These are phyloP conservation scores for Gloeostereum incarnatum DNA, from an alignment of 768 basidiomycete species.

Conservation along the genomic window DNA sequence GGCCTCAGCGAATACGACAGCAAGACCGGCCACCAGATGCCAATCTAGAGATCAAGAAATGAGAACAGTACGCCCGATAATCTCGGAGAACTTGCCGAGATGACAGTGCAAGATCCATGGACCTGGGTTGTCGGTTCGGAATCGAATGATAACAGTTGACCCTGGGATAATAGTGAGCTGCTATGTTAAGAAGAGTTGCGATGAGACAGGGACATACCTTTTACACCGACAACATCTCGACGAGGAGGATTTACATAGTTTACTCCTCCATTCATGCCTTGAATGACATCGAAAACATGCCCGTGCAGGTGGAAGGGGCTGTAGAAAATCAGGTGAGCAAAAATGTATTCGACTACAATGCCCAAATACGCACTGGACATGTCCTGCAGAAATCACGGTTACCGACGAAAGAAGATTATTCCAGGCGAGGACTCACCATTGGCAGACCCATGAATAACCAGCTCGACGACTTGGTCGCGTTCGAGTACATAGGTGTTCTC, in stretches of 20 bases:
- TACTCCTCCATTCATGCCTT: conserved; percentile 9
- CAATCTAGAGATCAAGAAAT: conserved; percentile 2
- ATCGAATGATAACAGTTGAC: conserved; percentile 31
- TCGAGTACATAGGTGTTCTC: conserved; percentile 15
- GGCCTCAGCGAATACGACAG: conserved; percentile 21
- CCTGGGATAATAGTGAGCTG: conserved; percentile 6
- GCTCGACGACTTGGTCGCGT: conserved; percentile 12
- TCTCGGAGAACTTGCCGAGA: too few relatives aligned
- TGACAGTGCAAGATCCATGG: conserved; percentile 26
- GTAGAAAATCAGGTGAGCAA: conserved; percentile 2
- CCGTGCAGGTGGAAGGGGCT: conserved; percentile 16
- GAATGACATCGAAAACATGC: conserved; percentile 17
- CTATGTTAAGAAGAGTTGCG: neutral
- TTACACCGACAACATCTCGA: conserved; percentile 15
- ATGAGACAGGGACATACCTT: neutral
- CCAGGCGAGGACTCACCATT: conserved; percentile 9
- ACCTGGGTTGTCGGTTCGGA: conserved; percentile 46
- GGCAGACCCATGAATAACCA: conserved; percentile 14
- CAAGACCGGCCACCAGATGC: conserved; percentile 15
- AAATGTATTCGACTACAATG: neutral
- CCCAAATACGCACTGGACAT: neutral
- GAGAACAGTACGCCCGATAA: neutral
- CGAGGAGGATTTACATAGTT: conserved; percentile 17
- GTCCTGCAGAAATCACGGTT: too few relatives aligned
- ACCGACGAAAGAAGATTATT: too few relatives aligned